These are phyloP conservation scores for Hyparrhenia diplandra DNA, from an alignment of 176 grass and related monocot species.

Conservation along the genomic window DNA sequence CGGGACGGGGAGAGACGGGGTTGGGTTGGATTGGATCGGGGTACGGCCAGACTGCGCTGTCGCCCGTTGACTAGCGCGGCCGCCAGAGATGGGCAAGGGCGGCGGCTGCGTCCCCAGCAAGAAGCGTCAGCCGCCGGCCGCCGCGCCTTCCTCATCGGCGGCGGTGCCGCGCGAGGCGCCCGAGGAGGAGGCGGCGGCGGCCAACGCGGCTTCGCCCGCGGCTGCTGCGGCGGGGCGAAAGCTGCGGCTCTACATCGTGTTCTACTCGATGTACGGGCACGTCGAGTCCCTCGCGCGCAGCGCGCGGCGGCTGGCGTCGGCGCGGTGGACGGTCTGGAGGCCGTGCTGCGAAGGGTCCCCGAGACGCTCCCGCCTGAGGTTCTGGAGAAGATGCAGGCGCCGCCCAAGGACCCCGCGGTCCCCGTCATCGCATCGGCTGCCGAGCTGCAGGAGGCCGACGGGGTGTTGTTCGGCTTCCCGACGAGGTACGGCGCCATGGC, in stretches of 20 bases:
- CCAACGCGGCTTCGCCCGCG: constrained; percentile 2
- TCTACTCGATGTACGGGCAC: constrained; percentile 96
- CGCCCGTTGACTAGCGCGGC: constrained; percentile 12
- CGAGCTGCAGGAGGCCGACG: constrained; percentile 70
- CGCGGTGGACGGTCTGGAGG: constrained; percentile 65
- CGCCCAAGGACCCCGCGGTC: constrained; percentile 49
- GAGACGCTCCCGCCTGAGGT: constrained; percentile 71
- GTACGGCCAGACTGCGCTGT: neutral
- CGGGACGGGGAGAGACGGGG: neutral
- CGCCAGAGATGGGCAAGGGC: constrained; percentile 73
- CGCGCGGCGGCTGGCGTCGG: constrained; percentile 52
- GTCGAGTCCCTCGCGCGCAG: constrained; percentile 67
- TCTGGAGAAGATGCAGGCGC: constrained; percentile 79
- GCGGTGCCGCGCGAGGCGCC: constrained; percentile 23
- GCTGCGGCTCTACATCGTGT: constrained; percentile 70
- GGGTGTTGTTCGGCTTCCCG: constrained; percentile 75
- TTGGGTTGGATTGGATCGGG: constrained; percentile 17
- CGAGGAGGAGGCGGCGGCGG: constrained; percentile 9
- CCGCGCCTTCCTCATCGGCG: constrained; percentile 31
- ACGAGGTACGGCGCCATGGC: constrained; percentile 85
- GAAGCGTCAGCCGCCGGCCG: constrained; percentile 58
- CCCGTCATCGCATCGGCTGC: constrained; percentile 48
- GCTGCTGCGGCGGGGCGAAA: neutral
- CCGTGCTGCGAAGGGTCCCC: constrained; percentile 53
- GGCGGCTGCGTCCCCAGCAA: constrained; percentile 87